A percentile compares a stretch with the other conserved stretches of the same genome.
phyloP scores from a whole-genome alignment of 257 asterid genomes.

The Capsicum rhomboideum region DNA sequence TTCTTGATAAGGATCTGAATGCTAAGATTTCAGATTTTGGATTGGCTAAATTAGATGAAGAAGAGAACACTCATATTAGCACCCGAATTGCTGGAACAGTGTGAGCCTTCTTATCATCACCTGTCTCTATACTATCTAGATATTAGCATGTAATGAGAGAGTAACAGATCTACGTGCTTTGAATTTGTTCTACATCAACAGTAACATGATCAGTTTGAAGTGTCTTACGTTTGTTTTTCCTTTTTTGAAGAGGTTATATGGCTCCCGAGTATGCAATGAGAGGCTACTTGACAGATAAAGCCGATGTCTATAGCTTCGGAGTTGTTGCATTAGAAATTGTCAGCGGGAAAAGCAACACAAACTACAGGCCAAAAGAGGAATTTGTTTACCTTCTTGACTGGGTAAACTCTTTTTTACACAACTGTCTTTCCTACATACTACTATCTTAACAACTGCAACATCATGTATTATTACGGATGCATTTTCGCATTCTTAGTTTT shows the following conservation, averaged over 20 bases:
- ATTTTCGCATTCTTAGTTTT: not conserved
- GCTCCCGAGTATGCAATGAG: slow-evolving; percentile 49
- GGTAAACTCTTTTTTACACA: slow-evolving; percentile 13
- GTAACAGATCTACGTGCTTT: not conserved
- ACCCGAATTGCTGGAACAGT: slow-evolving; percentile 44
- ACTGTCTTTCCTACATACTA: not conserved
- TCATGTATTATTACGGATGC: not conserved
- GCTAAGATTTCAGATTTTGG: slow-evolving; percentile 47
- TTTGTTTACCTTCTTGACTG: slow-evolving; percentile 47
- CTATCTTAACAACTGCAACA: not conserved
- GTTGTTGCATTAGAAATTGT: slow-evolving; percentile 36
- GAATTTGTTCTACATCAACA: not conserved
- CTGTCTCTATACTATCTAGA: not conserved
- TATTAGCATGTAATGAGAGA: not conserved
- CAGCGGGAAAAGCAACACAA: slow-evolving; percentile 44
- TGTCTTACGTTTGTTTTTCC: not conserved
- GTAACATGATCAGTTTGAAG: not conserved
- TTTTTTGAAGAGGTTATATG: slow-evolving; percentile 32
- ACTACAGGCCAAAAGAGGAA: slow-evolving; percentile 42
- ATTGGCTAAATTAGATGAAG: slow-evolving; percentile 41
- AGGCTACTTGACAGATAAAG: slow-evolving; percentile 44
- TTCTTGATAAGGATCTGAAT: slow-evolving; percentile 33
- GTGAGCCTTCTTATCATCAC: slow-evolving; percentile 10
- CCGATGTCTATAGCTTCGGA: slow-evolving; percentile 43
- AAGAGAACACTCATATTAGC: slow-evolving; percentile 42